These are phyloP conservation scores for Suhomyces yuchorum DNA, from an alignment of 1,139 yeast genomes.

Conservation along the genomic window DNA sequence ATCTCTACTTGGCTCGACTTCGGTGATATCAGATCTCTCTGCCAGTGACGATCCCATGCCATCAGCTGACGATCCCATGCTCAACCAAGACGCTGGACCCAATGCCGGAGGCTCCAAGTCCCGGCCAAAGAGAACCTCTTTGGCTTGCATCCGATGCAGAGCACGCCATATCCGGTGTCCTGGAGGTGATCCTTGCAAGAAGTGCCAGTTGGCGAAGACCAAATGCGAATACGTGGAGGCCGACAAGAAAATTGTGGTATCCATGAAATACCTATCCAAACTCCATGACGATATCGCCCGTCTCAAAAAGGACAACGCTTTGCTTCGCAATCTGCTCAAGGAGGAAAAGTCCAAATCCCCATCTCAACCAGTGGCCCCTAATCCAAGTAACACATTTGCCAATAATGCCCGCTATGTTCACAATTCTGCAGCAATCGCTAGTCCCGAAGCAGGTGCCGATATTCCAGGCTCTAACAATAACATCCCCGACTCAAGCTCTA, in stretches of 20 bases:
- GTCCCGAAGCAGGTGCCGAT: neutral
- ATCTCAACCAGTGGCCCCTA: slow-evolving; percentile 1
- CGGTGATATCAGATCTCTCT: neutral
- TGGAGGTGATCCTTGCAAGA: slow-evolving; percentile 75
- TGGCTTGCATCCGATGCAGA: slow-evolving; percentile 70
- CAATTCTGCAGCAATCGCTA: neutral
- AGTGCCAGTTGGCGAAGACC: slow-evolving; percentile 60
- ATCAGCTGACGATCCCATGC: neutral
- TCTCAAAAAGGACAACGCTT: slow-evolving; percentile 55
- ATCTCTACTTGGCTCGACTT: neutral
- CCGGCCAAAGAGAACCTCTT: slow-evolving; percentile 33
- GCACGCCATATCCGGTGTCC: slow-evolving; percentile 79
- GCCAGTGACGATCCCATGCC: neutral
- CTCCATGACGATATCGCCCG: slow-evolving; percentile 68
- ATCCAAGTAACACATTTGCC: slow-evolving; percentile 5
- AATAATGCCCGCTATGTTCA: slow-evolving; percentile 7
- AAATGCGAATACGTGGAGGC: slow-evolving; percentile 78
- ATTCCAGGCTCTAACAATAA: neutral
- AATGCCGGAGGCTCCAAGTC: slow-evolving; percentile 1
- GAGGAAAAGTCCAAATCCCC: slow-evolving; percentile 24
- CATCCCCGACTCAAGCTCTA: neutral
- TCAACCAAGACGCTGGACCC: neutral
- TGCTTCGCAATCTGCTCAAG: slow-evolving; percentile 49
- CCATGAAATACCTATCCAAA: slow-evolving; percentile 69
- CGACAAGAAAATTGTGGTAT: slow-evolving; percentile 74